Conservation (phyloP, 371 early-diverging fungal species). For the Chytridium lagenaria region DNA sequence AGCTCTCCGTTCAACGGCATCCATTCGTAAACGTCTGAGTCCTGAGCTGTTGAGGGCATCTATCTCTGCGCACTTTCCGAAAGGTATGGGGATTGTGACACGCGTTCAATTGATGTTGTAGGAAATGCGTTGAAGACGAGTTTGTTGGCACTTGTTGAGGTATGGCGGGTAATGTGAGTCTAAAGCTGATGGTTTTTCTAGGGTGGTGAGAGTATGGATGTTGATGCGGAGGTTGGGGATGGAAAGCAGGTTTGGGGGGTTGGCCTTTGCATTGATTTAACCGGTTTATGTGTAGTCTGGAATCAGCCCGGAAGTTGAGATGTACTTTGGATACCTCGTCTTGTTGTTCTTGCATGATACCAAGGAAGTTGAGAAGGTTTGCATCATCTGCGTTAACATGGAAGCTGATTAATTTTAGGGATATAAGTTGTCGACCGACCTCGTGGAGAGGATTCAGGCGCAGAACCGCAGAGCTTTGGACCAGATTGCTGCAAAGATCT, state of each 20-base stretch:
- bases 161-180: background rate
- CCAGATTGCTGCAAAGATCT: conserved; percentile 84
- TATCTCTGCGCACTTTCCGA: conserved; percentile 60
- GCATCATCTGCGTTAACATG: background rate
- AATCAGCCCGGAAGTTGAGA: conserved; percentile 85
- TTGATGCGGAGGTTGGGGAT: conserved; percentile 48
- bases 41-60: conserved; percentile 69
- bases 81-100: conserved; percentile 53
- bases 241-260: conserved; percentile 7
- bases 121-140: conserved; percentile 17
- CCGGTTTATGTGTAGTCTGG: conserved; percentile 29
- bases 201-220: conserved; percentile 55
- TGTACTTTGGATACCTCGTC: conserved; percentile 81
- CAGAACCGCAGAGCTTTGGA: conserved; percentile 91
- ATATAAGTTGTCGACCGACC: conserved; percentile 65
- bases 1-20: conserved; percentile 80
- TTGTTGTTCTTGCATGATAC: conserved; percentile 84
- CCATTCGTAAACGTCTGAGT: conserved; percentile 79
- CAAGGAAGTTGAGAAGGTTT: conserved; percentile 72
- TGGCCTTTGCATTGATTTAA: background rate
- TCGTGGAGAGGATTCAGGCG: conserved; percentile 65
- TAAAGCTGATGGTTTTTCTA: conserved; percentile 15
- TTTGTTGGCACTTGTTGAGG: background rate
- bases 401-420: conserved; percentile 58
- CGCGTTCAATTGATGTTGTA: conserved; percentile 15